A percentile compares a stretch with the other conserved stretches of the same genome.
These are phyloP conservation scores for Cornus florida DNA, from an alignment of 148 eudicot genomes.

Conservation along the genomic window DNA sequence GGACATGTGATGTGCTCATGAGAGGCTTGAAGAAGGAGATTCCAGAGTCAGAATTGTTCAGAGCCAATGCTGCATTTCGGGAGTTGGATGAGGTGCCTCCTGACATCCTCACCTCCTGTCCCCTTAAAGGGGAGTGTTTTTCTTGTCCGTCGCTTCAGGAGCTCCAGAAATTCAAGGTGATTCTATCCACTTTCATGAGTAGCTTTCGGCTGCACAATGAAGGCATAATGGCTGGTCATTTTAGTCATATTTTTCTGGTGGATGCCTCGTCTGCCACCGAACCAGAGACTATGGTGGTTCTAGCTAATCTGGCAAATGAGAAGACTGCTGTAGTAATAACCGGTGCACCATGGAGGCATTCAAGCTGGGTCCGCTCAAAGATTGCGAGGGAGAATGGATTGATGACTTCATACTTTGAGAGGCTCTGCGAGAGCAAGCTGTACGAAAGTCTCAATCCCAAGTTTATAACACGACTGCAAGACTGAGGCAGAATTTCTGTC, in stretches of 20 bases:
- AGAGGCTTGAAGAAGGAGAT: conserved; percentile 7
- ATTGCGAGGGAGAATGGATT: conserved; percentile 25
- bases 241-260: conserved; percentile 30
- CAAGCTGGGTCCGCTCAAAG: conserved; percentile 25
- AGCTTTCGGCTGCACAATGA: conserved; percentile 14
- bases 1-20: conserved; percentile 17
- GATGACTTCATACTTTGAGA: conserved; percentile 24
- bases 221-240: conserved; percentile 28
- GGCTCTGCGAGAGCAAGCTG: conserved; percentile 13
- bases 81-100: conserved; percentile 27
- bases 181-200: conserved; percentile 31
- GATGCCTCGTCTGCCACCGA: conserved; percentile 24
- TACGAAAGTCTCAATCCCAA: neutral
- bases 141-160: conserved; percentile 23
- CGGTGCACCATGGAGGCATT: conserved; percentile 12
- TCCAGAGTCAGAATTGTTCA: conserved; percentile 16
- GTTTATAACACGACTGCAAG: conserved; percentile 7
- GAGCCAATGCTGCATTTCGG: conserved; percentile 37
- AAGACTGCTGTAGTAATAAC: conserved; percentile 16
- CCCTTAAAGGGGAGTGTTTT: conserved; percentile 16
- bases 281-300: conserved; percentile 25
- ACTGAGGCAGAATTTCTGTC: neutral
- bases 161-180: conserved; percentile 16
- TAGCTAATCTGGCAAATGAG: conserved; percentile 23
- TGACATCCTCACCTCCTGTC: conserved; percentile 20